Percentiles rank a stretch among this genome's conserved stretches.
phyloP scores from a whole-genome alignment of 306 rosid genomes.

The Sophora flavescens region DNA sequence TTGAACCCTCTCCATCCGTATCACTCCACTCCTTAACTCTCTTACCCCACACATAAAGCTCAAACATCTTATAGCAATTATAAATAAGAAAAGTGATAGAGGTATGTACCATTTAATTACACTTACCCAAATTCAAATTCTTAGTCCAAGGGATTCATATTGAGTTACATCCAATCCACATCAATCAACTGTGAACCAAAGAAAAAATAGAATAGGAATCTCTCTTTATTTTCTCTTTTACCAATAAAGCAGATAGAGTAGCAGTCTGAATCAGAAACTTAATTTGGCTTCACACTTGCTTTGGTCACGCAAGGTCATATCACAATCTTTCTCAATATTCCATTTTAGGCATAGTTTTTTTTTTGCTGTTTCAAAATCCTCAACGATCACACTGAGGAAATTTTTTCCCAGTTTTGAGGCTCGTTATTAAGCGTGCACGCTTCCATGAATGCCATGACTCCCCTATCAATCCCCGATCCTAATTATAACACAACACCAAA shows the following conservation, averaged over 20 bases:
- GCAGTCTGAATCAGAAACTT: constrained; percentile 43
- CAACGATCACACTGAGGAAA: constrained; percentile 38
- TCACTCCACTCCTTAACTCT: too few species aligned
- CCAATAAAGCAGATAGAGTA: constrained; percentile 23
- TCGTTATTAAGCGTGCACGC: constrained; percentile 49
- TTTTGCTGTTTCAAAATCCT: constrained; percentile 12
- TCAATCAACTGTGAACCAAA: constrained; percentile 35
- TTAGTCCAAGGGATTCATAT: constrained; percentile 25
- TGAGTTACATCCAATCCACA: background rate
- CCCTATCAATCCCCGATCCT: constrained; percentile 35
- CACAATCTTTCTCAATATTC: constrained; percentile 55
- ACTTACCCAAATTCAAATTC: background rate
- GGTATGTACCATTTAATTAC: background rate
- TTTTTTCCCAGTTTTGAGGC: background rate
- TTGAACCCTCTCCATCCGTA: too few species aligned
- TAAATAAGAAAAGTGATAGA: background rate
- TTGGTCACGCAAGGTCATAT: constrained; percentile 53
- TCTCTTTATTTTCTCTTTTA: constrained; percentile 1
- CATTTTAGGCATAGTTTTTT: constrained; percentile 15
- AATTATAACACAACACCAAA: constrained; percentile 35
- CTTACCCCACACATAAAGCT: background rate
- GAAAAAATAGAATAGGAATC: constrained; percentile 23
- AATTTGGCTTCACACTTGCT: constrained; percentile 16
- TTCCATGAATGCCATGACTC: constrained; percentile 44
- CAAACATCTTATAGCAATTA: background rate